Base-by-base conservation (phyloP, 2,329 filamentous ascomycete species). In the Pestalotiopsis sp. region DNA sequence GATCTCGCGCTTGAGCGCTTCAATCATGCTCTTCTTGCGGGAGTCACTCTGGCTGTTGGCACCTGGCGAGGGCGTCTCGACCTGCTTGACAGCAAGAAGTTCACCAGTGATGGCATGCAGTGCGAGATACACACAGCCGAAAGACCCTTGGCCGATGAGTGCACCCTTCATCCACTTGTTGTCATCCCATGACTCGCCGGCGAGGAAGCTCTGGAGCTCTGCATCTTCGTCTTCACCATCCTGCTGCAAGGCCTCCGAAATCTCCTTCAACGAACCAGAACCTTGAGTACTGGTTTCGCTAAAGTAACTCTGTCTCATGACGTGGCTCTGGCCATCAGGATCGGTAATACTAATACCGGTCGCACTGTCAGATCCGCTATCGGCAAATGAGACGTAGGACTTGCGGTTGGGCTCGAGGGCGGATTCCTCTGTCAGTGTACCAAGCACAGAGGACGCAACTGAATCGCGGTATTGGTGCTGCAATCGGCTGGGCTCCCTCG, bases 121-220 rank as follows among this genome's bases (percentile, higher is more conserved):
- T 30, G 96, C 96, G 62, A 99, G 87, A 81, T 97, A 99, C 65
- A 99, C 96, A 73, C 91, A 94, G 75, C 96, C 96, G 76, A 99
- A 99, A 4, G 94, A 98, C 70, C 96, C 96, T 80, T 98, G 94
- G 39, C 96, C 96, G 72, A 99, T 99, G 70, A 98, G 85, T 39
- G 95, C 94, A 76, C 96, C 96, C 84, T 98, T 98, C 94, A 99
- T 98, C 93, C 97, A 99, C 80, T 97, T 97, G 82, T 95, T 92
- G 70, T 97, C 94, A 71, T 97, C 94, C 90, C 96, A 98, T 9
- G 94, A 97, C 77, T 98, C 94, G 71, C 94, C 93, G 40, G 94
- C 90, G 55, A 98, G 85, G 84, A 98, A 98, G 76, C 94, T 94
- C 73, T 92, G 89, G 24, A 98, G 85, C 74, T 96, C 94, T 75